Base-by-base conservation (phyloP, 257 asterid species). In the Gentiana straminea region DNA sequence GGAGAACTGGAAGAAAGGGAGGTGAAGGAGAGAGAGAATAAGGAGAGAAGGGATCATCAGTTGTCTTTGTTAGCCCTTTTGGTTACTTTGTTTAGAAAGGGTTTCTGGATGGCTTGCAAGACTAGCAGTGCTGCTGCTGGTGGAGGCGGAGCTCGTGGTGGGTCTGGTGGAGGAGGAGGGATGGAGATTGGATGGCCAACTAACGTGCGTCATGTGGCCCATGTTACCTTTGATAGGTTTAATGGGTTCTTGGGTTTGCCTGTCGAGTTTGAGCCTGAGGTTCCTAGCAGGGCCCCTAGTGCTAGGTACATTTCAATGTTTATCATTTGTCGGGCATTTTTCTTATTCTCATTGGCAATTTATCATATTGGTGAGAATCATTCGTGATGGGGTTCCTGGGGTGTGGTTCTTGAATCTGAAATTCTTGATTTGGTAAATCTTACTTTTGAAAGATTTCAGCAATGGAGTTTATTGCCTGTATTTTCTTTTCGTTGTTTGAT, bases 111-210 rank as follows among this genome's bases (percentile, higher is more conserved):
- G 78, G 87, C 88, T 60, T 81, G 94, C 68, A 87, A 79, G 67
- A 66, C 90, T 50, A 60, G 62, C 36, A 47, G 57, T 33, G 89
- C 80, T 35, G 79, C 84, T 11, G 84, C 60, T 52, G 52, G 58
- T 47, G 24, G 24, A 24, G 46, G 46, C 46, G 46, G 9, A 7
- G 8, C 46, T 10, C 10, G 9, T 41, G 9, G 5, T 41, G 63
- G 69, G 24, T 37, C 64, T 34, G 61, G 58, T 33, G 48, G 60
- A 24, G 52, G 70, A 51, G 78, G 80, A 62, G 89, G 66, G 52
- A 86, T 87, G 94, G 98, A 91, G 76, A 84, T 91, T 58, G 89
- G 98, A 49, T 91, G 98, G 98, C 98, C 98, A 5, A 84, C 95
- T 39, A 81, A 91, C 73, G 98, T 91, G 35, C 89, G 89, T 62